Conservation (phyloP, 345 rosid genomes). For the Clarkia xantiana region DNA sequence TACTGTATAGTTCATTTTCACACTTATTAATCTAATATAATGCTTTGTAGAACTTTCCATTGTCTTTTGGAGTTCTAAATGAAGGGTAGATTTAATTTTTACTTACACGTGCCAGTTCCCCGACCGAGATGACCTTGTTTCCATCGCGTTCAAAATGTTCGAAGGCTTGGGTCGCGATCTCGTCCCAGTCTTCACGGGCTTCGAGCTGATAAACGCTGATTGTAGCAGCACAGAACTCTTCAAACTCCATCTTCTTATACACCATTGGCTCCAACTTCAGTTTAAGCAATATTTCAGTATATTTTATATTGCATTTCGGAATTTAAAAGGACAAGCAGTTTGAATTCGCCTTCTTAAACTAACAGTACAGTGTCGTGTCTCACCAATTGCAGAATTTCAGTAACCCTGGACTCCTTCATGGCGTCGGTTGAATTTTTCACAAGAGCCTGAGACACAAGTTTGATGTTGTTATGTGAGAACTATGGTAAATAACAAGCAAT, state of each 20-base stretch:
- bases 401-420: conserved; percentile 69
- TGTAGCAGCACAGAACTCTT: conserved; percentile 93
- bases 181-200: conserved; percentile 82
- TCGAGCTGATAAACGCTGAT: conserved; percentile 73
- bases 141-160: conserved; percentile 80
- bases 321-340: no score
- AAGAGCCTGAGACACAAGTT: conserved; percentile 44
- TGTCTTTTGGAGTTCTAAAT: no score
- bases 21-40: no score
- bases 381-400: conserved; percentile 60
- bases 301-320: no score
- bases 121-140: conserved; percentile 58
- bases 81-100: background rate
- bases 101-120: conserved; percentile 65
- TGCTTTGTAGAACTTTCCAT: no score
- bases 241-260: conserved; percentile 54
- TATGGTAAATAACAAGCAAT: background rate
- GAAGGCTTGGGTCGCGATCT: conserved; percentile 51
- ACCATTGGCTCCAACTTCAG: conserved; percentile 63
- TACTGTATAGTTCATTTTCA: no score
- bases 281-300: conserved; percentile 1
- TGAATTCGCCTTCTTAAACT: no score
- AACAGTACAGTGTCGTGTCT: background rate
- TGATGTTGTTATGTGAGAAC: background rate
- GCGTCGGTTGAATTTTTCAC: conserved; percentile 57